Base-by-base conservation (phyloP, 176 grass and related monocot genomes). In the Stipa capillata region DNA sequence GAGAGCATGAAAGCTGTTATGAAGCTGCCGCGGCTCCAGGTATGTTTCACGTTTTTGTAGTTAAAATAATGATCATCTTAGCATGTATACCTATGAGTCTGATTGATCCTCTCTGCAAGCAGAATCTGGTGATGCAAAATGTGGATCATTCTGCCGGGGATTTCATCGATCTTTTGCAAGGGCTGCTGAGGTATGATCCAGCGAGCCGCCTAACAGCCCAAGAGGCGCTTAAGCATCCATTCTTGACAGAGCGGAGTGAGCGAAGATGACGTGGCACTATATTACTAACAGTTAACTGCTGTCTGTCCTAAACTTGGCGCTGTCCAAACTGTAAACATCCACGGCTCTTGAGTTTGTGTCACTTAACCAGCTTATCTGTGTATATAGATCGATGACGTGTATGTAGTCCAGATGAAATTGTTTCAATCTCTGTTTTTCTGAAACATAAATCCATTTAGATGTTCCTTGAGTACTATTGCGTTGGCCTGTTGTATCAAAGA, bases 1-100 rank as follows among this genome's bases (percentile, higher is more conserved):
- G 90, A 99, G 21, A 99, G 96, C 53, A 91, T 99, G 79, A 89
- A 89, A 83, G 88, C 90, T 27, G 92, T 99, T 58, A 84, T 86
- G 62, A 99, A 93, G 76, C 74, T 93, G 17, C 65, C 90, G 2
- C 76, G 66, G 5, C 90, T 99, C 33, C 92, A 95, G 85, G 90
- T 95, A 91, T 40, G 9, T 59, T 11, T 6, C 14, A 13, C 50
- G 36, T 12, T 69, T 15, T 36, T 20, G 0, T 14, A 6, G 2
- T 24, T 29, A 1, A 33, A 17, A 33, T 33, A 13, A 3, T 1
- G 23, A 9, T 2, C 4, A 75, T 53, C 8, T 4, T 37, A 49
- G 17, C 23, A 2, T 69, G n/a, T n/a, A n/a, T n/a, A n/a, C n/a
- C n/a, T n/a, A n/a, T n/a, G n/a, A 41, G 49, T 23, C 24, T 72